Base-by-base conservation (phyloP, 2,329 filamentous ascomycete species). In the Colletotrichum viniferum region DNA sequence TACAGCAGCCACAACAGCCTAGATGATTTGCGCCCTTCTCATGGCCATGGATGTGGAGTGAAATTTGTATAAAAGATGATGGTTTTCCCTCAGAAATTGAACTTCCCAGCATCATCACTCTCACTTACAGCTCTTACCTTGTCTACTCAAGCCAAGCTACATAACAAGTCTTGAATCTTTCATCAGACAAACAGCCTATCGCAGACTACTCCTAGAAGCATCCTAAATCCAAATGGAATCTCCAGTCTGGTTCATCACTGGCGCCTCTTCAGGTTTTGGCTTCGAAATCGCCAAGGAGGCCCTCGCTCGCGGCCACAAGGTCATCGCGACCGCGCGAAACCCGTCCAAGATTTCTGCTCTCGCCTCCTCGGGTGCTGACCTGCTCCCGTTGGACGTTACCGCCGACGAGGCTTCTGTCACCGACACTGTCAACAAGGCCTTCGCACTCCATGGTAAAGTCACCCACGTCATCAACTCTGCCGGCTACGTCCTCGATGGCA, bases 221-320 rank as follows among this genome's bases (percentile, higher is more conserved):
- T 13, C 26, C 52, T 14, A n/a, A 32, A 7, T 13, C 52, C 68
- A 18, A 66, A 78, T 75, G 73, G 66, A 69, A 21, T 76, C 78
- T 4, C 84, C 83, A 60, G 84, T 89, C 34, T 91, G 90, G 89
- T 86, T 91, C 81, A 87, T 91, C 79, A 87, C 86, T 13, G 89
- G 88, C 30, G 85, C 85, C 61, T 88, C 88, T 26, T 88, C 86
- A 21, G 89, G 90, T 66, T 87, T 91, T 74, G 90, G 90, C 8
- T 81, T 82, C 7, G 81, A 83, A 8, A 86, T 90, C 32, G 85
- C 86, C 34, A 79, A 84, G 34, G 78, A 82, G 13, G 86, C 88
- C 3, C 83, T 91, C 7, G 79, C 81, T 4, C 83, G 84, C 32
- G 88, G 88, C 32, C 87, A 91, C 79, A 84, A 81, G 1, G 89